Evolutionary conservation across 2,329 filamentous ascomycete genomes (phyloP).

Genomic region (Fusarium decemcellulare): DNA sequence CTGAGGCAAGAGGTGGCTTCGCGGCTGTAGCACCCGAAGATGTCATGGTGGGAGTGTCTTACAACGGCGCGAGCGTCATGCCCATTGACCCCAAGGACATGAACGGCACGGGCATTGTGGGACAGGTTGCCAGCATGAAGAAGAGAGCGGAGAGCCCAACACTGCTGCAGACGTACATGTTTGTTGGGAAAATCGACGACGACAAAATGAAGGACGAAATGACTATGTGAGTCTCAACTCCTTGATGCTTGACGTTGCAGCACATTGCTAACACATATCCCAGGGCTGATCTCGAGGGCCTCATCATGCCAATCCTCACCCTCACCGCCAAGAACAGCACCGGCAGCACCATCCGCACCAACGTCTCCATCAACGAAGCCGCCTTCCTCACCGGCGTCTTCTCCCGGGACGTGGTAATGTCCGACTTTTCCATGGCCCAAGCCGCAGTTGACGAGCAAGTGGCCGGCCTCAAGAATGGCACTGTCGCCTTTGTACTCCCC

Average conservation of each 20-base stretch:
- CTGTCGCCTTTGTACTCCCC: conserved; percentile 77
- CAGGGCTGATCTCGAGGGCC: conserved; percentile 71
- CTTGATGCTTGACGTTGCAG: conserved; percentile 21
- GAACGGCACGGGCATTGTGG: conserved; percentile 43
- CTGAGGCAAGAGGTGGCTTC: conserved; percentile 69
- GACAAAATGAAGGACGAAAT: conserved; percentile 67
- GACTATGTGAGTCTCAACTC: conserved; percentile 69
- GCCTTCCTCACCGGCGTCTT: conserved; percentile 81
- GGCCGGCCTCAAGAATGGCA: conserved; percentile 62
- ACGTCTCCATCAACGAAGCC: conserved; percentile 78
- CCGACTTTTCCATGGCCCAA: conserved; percentile 63
- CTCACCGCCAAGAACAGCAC: conserved; percentile 70
- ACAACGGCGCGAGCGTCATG: conserved; percentile 63
- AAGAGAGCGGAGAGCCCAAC: conserved; percentile 50
- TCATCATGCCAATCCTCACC: conserved; percentile 78
- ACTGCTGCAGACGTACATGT: conserved; percentile 75
- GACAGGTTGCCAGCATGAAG: conserved; percentile 30
- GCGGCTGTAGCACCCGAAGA: conserved; percentile 64
- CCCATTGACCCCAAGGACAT: conserved; percentile 45
- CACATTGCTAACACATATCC: conserved; percentile 14
- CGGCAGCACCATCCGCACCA: conserved; percentile 70
- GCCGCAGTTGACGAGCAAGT: conserved; percentile 64
- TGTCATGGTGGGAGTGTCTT: conserved; percentile 69
- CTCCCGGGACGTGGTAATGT: conserved; percentile 68
- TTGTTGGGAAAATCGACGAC: conserved; percentile 77